Conservation (phyloP, 2,329 filamentous ascomycete species). For the Dendryphion nanum region DNA sequence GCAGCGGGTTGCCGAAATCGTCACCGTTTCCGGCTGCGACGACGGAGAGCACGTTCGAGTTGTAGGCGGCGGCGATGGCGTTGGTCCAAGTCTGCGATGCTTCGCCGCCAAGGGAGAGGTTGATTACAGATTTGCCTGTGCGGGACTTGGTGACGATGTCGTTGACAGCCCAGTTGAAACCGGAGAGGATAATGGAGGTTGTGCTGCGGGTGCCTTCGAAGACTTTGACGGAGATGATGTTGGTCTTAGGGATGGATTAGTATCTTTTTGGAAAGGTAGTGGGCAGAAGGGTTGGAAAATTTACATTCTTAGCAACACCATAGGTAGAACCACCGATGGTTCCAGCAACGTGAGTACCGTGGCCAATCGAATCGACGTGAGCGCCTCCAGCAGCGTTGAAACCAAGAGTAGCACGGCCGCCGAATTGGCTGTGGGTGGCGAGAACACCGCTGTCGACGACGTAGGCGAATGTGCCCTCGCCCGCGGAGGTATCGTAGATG, state of each 20-base stretch:
- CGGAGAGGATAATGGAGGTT: slow-evolving; percentile 14
- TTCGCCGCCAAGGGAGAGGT: slow-evolving; percentile 29
- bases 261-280: slow-evolving; percentile 5
- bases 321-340: slow-evolving; percentile 16
- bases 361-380: slow-evolving; percentile 17
- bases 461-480: slow-evolving; percentile 48
- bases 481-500: slow-evolving; percentile 17
- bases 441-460: slow-evolving; percentile 63
- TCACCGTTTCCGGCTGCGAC: slow-evolving; percentile 35
- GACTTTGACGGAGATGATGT: slow-evolving; percentile 27
- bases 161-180: slow-evolving; percentile 23
- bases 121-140: slow-evolving; percentile 17
- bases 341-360: slow-evolving; percentile 21
- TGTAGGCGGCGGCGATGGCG: slow-evolving; percentile 21
- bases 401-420: slow-evolving; percentile 18
- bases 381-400: slow-evolving; percentile 12
- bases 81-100: slow-evolving; percentile 21
- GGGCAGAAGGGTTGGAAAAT: too few relatives aligned
- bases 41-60: slow-evolving; percentile 22
- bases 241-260: slow-evolving; percentile 10
- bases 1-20: slow-evolving; percentile 12
- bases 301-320: slow-evolving; percentile 16
- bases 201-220: slow-evolving; percentile 9
- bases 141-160: slow-evolving; percentile 18
- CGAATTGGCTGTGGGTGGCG: slow-evolving; percentile 45